phyloP scores from a whole-genome alignment of 2,329 filamentous ascomycete genomes.

The Colletotrichum kahawae region DNA sequence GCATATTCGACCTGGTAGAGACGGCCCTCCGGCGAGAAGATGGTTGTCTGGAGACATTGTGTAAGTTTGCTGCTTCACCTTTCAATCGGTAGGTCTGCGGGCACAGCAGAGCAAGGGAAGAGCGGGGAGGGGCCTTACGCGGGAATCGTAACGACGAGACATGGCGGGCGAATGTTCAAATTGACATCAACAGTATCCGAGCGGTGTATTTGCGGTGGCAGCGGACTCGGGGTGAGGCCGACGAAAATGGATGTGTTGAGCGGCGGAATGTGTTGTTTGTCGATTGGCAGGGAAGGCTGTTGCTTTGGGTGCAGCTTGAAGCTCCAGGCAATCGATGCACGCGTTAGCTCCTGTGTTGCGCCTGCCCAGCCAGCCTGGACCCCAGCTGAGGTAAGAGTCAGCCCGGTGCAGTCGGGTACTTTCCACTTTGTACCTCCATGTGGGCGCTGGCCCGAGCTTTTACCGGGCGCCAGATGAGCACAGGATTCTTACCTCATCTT shows the following conservation, averaged over 20 bases:
- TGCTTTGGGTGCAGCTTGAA: slow-evolving; percentile 20
- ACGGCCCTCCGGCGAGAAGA: slow-evolving; percentile 98
- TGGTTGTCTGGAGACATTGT: slow-evolving; percentile 77
- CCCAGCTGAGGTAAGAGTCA: slow-evolving; percentile 8
- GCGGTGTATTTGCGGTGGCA: background rate
- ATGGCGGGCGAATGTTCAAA: slow-evolving; percentile 55
- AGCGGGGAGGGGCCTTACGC: slow-evolving; percentile 63
- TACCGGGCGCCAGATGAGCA: background rate
- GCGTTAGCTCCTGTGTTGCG: slow-evolving; percentile 21
- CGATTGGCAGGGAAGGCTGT: slow-evolving; percentile 18
- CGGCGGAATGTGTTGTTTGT: slow-evolving; percentile 3
- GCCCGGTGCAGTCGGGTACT: background rate
- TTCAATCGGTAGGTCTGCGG: background rate
- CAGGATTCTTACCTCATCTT: background rate
- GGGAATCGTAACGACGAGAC: slow-evolving; percentile 97
- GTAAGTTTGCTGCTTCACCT: slow-evolving; percentile 24
- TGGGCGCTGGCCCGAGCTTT: slow-evolving; percentile 4
- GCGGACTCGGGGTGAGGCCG: background rate
- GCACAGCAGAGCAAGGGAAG: slow-evolving; percentile 26
- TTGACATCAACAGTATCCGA: background rate
- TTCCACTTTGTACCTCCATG: background rate
- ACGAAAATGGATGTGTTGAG: background rate
- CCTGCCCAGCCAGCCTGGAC: slow-evolving; percentile 14
- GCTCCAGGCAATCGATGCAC: slow-evolving; percentile 27
- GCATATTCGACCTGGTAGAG: slow-evolving; percentile 99